Percentiles rank a stretch among this genome's conserved stretches.
Evolutionary conservation across 1,284 basidiomycete species (phyloP).

Genomic region (Cutaneotrichosporon sp.): DNA sequence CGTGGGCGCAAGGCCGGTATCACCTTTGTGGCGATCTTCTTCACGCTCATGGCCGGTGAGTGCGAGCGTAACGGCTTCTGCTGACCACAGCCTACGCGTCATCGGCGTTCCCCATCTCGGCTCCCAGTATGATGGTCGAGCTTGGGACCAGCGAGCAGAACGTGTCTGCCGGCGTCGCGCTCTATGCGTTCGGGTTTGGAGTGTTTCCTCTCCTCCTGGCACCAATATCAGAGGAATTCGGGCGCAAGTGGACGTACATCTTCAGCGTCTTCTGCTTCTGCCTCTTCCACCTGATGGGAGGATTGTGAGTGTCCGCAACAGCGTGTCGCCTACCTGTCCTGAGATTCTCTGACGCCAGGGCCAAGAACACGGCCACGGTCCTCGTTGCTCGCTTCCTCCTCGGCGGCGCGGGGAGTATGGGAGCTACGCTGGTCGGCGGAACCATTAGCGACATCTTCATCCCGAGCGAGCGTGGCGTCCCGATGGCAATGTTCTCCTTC

Average conservation of each 20-base stretch:
- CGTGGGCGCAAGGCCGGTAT: conserved; percentile 61
- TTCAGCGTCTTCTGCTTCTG: conserved; percentile 61
- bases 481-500: conserved; percentile 67
- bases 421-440: conserved; percentile 73
- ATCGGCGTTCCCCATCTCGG: conserved; percentile 61
- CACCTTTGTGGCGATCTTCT: conserved; percentile 61
- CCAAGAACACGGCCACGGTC: conserved; percentile 68
- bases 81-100: conserved; percentile 57
- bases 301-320: conserved; percentile 2
- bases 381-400: conserved; percentile 64
- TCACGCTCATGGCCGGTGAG: conserved; percentile 61
- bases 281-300: conserved; percentile 58
- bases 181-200: conserved; percentile 64
- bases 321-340: conserved; percentile 2
- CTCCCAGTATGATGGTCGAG: conserved; percentile 65
- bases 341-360: conserved; percentile 50
- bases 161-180: conserved; percentile 62
- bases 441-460: conserved; percentile 67
- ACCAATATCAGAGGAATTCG: conserved; percentile 75
- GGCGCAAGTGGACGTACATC: conserved; percentile 67
- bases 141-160: conserved; percentile 62
- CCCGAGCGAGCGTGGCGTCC: conserved; percentile 55
- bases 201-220: conserved; percentile 68
- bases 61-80: conserved; percentile 3
- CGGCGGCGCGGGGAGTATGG: conserved; percentile 64